Evolutionary conservation across 495 filamentous ascomycete species (phyloP), one percentile per base, ranked within the genome.

Genomic region (Aspergillus olivimuriae): DNA sequence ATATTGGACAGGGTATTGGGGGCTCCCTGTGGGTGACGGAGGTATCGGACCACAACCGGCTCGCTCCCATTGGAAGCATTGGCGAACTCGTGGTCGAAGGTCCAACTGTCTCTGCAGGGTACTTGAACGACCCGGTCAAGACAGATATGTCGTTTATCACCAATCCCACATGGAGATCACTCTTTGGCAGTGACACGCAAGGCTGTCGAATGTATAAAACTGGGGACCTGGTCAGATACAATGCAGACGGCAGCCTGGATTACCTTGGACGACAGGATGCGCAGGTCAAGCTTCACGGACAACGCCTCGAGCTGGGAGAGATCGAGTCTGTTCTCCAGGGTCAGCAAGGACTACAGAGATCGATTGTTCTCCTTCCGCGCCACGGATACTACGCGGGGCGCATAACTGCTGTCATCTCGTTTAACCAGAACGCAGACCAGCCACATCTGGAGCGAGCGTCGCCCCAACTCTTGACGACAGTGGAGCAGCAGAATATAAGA

Each of bases 31-130:
- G 66, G 62, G 48, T 75, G n/a, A 52, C 60, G 6, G 58, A 70
- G 34, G 52, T 58, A 15, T 39, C 57, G 2, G 39, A 66, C 28
- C 50, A 59, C 18, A 32, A 64, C 7, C 48, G 39, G 11, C 57
- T 68, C 4, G 48, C 47, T n/a, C 65, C 69, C n/a, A 50, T 74
- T 11, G 72, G 72, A 11, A 50, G 49, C 2, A 50, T 64, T 11
- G 71, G 71, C 1, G 72, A 74, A 44, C 43, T 75, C 9, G 42
- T 65, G n/a, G 41, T 75, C 6, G 61, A 72, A 41, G 68, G 72
- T 1, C 60, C 62, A 8, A 50, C 58, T 4, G 46, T 75, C 8
- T 65, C 51, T 8, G 34, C 47, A 33, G 64, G 63, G 1, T 74
- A 73, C 43, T 44, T 69, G 11, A 52, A 62, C 24, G 55, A 69